Evolutionary conservation across 495 filamentous ascomycete species (phyloP).

Genomic region (Tuber calosporum): DNA sequence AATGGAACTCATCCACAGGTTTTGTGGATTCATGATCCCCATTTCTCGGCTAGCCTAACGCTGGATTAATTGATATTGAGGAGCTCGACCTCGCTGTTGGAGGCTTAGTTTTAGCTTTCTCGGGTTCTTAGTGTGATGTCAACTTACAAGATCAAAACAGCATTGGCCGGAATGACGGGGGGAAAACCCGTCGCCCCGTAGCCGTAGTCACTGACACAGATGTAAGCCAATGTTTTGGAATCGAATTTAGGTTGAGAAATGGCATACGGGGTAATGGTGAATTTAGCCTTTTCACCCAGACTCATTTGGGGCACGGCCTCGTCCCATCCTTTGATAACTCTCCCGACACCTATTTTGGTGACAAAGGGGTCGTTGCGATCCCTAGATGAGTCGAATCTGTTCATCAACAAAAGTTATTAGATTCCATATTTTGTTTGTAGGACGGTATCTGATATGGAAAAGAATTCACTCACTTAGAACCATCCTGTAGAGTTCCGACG

Average conservation of each 20-base stretch:
- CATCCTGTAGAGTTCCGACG: constrained; percentile 53
- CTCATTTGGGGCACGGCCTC: constrained; percentile 58
- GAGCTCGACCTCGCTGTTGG: constrained; percentile 44
- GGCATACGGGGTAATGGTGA: constrained; percentile 47
- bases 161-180: constrained; percentile 44
- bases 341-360: constrained; percentile 55
- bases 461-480: constrained; percentile 22
- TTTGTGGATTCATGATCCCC: neutral
- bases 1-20: neutral
- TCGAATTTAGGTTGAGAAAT: constrained; percentile 16
- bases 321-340: constrained; percentile 64
- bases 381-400: constrained; percentile 60
- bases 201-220: constrained; percentile 52
- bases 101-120: neutral
- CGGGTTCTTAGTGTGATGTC: neutral
- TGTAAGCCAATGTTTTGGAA: constrained; percentile 14
- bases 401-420: neutral
- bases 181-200: constrained; percentile 53
- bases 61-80: constrained; percentile 41
- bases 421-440: neutral
- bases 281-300: constrained; percentile 56
- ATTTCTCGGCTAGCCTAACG: neutral
- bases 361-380: constrained; percentile 49
- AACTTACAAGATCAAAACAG: constrained; percentile 47
- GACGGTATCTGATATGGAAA: neutral